phyloP scores from a whole-genome alignment of 2,329 filamentous ascomycete genomes.

The Ciborinia camelliae region DNA sequence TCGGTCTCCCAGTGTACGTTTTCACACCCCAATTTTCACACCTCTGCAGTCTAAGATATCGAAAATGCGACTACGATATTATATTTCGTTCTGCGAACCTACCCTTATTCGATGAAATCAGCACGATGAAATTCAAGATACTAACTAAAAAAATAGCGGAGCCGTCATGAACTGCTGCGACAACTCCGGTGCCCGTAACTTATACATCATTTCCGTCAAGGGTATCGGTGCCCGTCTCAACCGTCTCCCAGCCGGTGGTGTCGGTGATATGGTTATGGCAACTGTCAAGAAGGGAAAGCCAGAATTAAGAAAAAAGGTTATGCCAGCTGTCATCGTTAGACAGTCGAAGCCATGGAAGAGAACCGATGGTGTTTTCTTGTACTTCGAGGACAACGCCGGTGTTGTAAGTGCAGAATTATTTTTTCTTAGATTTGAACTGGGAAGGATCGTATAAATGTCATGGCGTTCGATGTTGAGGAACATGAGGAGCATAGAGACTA shows the following conservation, averaged over 20 bases:
- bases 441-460: not conserved
- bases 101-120: slow-evolving; percentile 2
- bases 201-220: slow-evolving; percentile 99
- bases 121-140: slow-evolving; percentile 5
- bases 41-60: slow-evolving; percentile 34
- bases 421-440: slow-evolving; percentile 8
- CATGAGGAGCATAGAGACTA: too few species aligned
- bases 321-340: slow-evolving; percentile 98
- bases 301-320: slow-evolving; percentile 99
- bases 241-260: slow-evolving; percentile 93
- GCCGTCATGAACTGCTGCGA: slow-evolving; percentile 99
- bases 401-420: slow-evolving; percentile 63
- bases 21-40: slow-evolving; percentile 7
- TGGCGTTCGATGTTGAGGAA: not conserved
- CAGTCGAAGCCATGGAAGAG: slow-evolving; percentile 99
- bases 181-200: slow-evolving; percentile 97
- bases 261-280: slow-evolving; percentile 99
- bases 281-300: slow-evolving; percentile 99
- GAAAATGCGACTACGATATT: slow-evolving; percentile 26
- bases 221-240: slow-evolving; percentile 97
- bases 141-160: slow-evolving; percentile 57
- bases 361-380: slow-evolving; percentile 96
- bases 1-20: slow-evolving; percentile 99
- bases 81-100: not conserved
- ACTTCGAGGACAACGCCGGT: slow-evolving; percentile 99